Evolutionary conservation across 192 early-diverging fungal genomes (phyloP).

Genomic region (Backusella tuberculispora): DNA sequence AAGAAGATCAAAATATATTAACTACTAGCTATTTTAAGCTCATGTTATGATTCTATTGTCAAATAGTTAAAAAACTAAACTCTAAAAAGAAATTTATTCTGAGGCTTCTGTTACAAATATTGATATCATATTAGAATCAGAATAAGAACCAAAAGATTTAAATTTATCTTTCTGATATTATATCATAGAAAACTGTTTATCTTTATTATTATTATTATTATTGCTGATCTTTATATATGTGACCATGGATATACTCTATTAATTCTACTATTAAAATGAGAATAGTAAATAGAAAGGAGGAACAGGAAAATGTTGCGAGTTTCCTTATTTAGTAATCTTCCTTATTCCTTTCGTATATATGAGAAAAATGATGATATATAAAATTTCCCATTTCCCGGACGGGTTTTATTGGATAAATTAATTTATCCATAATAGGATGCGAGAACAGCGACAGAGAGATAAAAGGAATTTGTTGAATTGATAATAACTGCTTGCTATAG

Average conservation of each 20-base stretch:
- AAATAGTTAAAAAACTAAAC: background rate
- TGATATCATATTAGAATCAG: background rate
- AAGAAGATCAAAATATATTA: no score
- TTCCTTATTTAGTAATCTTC: background rate
- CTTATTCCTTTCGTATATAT: background rate
- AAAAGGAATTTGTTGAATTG: background rate
- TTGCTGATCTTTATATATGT: no score
- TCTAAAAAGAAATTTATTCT: background rate
- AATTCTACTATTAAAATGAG: no score
- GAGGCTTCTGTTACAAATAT: background rate
- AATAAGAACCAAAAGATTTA: no score
- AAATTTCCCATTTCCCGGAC: background rate
- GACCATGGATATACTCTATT: no score
- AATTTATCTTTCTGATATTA: no score
- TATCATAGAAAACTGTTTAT: no score
- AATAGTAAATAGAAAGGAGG: background rate
- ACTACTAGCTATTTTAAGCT: background rate
- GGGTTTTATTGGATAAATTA: background rate
- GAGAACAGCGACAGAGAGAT: background rate
- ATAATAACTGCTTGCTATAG: no score
- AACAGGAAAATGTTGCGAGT: background rate
- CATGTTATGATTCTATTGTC: constrained; percentile 10
- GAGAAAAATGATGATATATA: background rate
- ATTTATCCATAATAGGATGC: background rate
- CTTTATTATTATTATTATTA: no score